Conservation (phyloP, 306 rosid genomes). For the Corylus heterophylla region DNA sequence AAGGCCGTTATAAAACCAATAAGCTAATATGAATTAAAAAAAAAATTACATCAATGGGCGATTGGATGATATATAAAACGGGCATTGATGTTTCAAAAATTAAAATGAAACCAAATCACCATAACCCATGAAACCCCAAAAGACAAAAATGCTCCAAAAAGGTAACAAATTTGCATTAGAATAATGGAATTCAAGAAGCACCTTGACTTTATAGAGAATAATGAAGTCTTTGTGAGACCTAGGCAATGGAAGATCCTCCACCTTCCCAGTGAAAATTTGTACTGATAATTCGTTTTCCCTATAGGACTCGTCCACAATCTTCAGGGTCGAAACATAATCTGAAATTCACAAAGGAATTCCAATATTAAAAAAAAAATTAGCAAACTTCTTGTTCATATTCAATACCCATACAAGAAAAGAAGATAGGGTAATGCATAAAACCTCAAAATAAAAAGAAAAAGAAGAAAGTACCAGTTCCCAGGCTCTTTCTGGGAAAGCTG, state of each 20-base stretch:
- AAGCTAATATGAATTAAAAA: not conserved
- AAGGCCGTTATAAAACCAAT: not conserved
- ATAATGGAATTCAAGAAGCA: not conserved
- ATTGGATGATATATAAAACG: not conserved
- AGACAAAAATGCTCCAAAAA: not conserved
- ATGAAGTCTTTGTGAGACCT: not conserved
- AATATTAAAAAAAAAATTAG: not conserved
- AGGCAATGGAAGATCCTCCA: not conserved
- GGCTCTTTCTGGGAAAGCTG: not conserved
- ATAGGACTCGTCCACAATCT: constrained; percentile 3
- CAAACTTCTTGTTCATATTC: not conserved
- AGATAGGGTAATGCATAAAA: not conserved
- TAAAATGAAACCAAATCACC: not conserved
- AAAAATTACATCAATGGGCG: not conserved
- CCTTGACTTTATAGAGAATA: not conserved
- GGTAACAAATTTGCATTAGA: not conserved
- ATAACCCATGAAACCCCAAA: not conserved
- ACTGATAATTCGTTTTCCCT: not conserved
- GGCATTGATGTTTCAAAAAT: not conserved
- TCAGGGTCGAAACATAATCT: not conserved
- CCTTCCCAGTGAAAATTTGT: not conserved
- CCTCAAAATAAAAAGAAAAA: not conserved
- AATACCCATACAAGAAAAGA: not conserved
- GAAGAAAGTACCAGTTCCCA: not conserved
- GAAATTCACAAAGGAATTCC: not conserved